Evolutionary conservation across 495 filamentous ascomycete genomes (phyloP).

Genomic region (Hyaloscypha hepaticicola): DNA sequence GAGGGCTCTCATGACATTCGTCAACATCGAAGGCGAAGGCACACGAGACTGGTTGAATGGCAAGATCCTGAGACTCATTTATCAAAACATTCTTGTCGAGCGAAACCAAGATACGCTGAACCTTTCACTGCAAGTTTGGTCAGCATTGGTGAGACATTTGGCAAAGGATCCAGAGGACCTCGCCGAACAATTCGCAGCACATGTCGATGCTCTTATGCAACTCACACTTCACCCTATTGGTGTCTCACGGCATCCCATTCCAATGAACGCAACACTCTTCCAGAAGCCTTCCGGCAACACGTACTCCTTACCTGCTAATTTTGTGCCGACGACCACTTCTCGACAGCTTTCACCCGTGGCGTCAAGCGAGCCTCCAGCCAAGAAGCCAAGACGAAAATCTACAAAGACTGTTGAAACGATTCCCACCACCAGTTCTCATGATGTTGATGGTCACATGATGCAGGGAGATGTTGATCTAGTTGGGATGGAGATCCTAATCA

Average conservation of each 20-base stretch:
- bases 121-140: constrained; percentile 85
- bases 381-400: constrained; percentile 76
- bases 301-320: constrained; percentile 53
- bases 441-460: constrained; percentile 97
- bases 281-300: constrained; percentile 90
- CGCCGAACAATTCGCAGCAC: constrained; percentile 62
- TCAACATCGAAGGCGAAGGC: constrained; percentile 76
- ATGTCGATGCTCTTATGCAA: constrained; percentile 73
- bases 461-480: constrained; percentile 94
- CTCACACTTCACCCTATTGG: constrained; percentile 88
- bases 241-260: constrained; percentile 80
- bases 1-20: constrained; percentile 87
- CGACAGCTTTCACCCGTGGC: constrained; percentile 62
- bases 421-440: constrained; percentile 65
- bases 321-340: constrained; percentile 40
- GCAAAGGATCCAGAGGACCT: constrained; percentile 56
- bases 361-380: constrained; percentile 47
- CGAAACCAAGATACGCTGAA: constrained; percentile 72
- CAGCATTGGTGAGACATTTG: constrained; percentile 68
- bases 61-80: constrained; percentile 81
- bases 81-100: constrained; percentile 94
- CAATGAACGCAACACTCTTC: constrained; percentile 86
- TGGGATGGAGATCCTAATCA: constrained; percentile 79
- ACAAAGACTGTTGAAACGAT: constrained; percentile 76
- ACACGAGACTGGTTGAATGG: constrained; percentile 92